Conservation (phyloP, 345 rosid species). For the Luvunga scandens region DNA sequence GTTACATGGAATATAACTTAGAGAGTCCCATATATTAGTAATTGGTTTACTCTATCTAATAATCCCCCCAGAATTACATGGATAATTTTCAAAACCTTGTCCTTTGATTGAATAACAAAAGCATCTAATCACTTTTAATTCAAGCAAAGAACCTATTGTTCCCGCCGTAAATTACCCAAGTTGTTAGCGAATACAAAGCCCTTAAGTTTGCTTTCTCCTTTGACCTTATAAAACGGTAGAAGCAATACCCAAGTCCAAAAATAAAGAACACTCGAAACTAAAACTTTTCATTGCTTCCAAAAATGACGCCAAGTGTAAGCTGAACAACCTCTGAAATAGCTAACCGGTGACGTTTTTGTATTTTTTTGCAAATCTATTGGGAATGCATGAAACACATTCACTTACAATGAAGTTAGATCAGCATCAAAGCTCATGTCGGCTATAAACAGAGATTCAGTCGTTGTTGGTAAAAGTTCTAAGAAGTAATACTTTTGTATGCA, state of each 20-base stretch:
- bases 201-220: too few relatives aligned
- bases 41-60: too few relatives aligned
- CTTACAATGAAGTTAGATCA: neutral
- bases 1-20: too few relatives aligned
- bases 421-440: neutral
- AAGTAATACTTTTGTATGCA: constrained; percentile 46
- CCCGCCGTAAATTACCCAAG: neutral
- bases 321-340: neutral
- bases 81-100: neutral
- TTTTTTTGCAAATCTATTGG: too few relatives aligned
- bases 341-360: neutral
- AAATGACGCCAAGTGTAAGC: neutral
- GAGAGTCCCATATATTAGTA: too few relatives aligned
- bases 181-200: neutral
- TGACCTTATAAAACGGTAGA: too few relatives aligned
- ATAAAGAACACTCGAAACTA: neutral
- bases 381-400: too few relatives aligned
- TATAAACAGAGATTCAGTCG: neutral
- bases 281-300: neutral
- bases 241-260: neutral
- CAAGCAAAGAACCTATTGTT: neutral
- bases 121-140: neutral
- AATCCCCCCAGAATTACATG: too few relatives aligned
- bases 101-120: neutral
- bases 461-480: constrained; percentile 16